Base-by-base conservation (phyloP, 352 stramenopile genomes). In the Blastocystis sp. region DNA sequence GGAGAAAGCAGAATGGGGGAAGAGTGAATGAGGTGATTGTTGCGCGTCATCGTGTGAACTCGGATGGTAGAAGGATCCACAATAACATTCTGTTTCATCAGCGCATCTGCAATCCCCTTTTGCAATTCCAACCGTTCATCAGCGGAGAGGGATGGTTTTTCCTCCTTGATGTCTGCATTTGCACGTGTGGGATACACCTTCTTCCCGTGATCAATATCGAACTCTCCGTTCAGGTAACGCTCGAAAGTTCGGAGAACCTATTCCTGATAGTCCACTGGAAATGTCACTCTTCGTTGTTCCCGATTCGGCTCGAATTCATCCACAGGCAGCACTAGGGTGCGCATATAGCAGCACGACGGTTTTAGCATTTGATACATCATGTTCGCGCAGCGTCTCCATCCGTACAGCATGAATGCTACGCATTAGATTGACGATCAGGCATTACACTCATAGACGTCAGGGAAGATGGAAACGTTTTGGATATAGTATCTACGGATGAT, bases 231-330 rank as follows among this genome's bases (percentile, higher is more conserved):
- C 5, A 81, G 45, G 66, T 65, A 81, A 17, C 71, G 71, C 17
- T 81, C 71, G 23, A 66, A 81, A 17, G 48, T 45, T 66, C 43
- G 23, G 14, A 81, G 14, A 34, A 81, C 71, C 71, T 81, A 81
- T 34, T 14, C 23, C 23, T 67, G 7, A 53, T 17, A n/a, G 17
- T 7, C 21, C 28, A 34, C 7, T n/a, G 5, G 4, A 45, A 10
- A 43, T 53, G 17, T 66, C 28, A 64, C 48, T 62, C 52, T 10
- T 23, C 71, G 11, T 23, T 81, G 71, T 17, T 45, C 64, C n/a
- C 71, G 71, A 43, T 21, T 53, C 23, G 71, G 28, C 1, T 28
- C 52, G 66, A 81, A 81, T 3, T 81, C 19, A n/a, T 81, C 48
- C 5, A 81, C 60, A 7, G 52, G 71, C 7, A 48, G 43, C 34